phyloP scores from a whole-genome alignment of 345 rosid genomes.

The Garcia nutans region DNA sequence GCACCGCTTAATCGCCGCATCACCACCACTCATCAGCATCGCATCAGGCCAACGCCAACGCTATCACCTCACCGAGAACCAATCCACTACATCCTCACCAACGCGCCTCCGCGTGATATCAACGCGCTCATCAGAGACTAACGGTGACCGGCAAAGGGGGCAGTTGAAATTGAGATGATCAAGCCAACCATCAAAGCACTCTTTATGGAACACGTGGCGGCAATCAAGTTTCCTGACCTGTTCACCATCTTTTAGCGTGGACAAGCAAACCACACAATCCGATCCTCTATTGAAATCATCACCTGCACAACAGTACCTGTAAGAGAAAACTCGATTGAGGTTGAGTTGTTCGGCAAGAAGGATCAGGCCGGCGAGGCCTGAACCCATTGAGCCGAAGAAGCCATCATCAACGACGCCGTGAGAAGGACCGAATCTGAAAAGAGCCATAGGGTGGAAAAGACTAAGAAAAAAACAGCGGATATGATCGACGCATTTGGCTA shows the following conservation, averaged over 20 bases:
- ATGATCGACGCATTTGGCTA: conserved; percentile 50
- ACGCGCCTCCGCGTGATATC: conserved; percentile 49
- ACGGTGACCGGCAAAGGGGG: conserved; percentile 66
- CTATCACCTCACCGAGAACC: conserved; percentile 45
- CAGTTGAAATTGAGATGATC: conserved; percentile 63
- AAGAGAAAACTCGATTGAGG: conserved; percentile 48
- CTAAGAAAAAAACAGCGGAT: conserved; percentile 48
- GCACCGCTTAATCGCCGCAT: too few relatives aligned
- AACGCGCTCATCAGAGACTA: conserved; percentile 47
- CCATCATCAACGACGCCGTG: conserved; percentile 19
- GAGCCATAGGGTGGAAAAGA: conserved; percentile 28
- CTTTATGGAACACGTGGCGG: conserved; percentile 79
- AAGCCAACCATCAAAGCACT: conserved; percentile 84
- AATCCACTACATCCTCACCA: conserved; percentile 44
- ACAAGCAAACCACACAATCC: conserved; percentile 67
- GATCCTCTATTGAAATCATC: conserved; percentile 6
- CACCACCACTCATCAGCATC: neutral
- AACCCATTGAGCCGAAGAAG: conserved; percentile 31
- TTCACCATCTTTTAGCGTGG: conserved; percentile 65
- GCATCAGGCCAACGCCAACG: neutral
- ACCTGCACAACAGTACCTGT: conserved; percentile 30
- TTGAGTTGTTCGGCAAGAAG: conserved; percentile 67
- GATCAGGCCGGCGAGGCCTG: conserved; percentile 52
- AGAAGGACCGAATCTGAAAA: conserved; percentile 13
- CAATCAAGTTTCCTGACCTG: conserved; percentile 74